A percentile compares a stretch with the other conserved stretches of the same genome.
Evolutionary conservation across 306 rosid genomes (phyloP).

Genomic region (Herpetospermum pedunculosum): DNA sequence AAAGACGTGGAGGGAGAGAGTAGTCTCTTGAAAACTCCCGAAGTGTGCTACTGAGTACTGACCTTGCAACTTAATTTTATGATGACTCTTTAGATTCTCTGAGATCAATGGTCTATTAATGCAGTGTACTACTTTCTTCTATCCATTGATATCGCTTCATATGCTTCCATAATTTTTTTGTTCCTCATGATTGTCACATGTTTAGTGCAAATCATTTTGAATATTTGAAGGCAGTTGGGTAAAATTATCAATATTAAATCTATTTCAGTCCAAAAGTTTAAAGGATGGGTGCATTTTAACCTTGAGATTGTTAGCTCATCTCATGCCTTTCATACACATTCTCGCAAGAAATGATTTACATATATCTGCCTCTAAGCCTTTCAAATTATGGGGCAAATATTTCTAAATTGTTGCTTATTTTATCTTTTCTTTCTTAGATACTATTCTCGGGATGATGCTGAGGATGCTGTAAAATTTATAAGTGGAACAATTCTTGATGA

Average conservation of each 20-base stretch:
- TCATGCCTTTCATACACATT: neutral
- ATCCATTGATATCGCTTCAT: neutral
- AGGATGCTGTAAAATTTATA: slow-evolving; percentile 88
- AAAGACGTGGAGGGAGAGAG: too few relatives aligned
- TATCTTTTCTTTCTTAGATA: slow-evolving; percentile 25
- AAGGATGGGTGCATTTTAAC: neutral
- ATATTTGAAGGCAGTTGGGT: neutral
- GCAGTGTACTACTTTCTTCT: neutral
- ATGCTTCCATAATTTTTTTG: neutral
- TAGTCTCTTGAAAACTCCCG: neutral
- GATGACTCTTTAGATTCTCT: neutral
- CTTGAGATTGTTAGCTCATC: neutral
- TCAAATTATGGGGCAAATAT: neutral
- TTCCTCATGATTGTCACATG: neutral
- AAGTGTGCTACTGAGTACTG: neutral
- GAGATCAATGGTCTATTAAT: neutral
- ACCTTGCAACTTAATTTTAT: neutral
- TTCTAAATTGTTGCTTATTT: neutral
- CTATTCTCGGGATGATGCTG: slow-evolving; percentile 91
- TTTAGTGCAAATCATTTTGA: neutral
- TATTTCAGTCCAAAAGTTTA: neutral
- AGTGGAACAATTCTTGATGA: slow-evolving; percentile 97
- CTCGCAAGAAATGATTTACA: neutral
- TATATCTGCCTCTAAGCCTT: neutral
- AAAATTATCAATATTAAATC: neutral